Evolutionary conservation across 148 eudicot genomes (phyloP), one percentile per base, ranked within the genome.

Genomic region (Amaranthus hypochondriacus): DNA sequence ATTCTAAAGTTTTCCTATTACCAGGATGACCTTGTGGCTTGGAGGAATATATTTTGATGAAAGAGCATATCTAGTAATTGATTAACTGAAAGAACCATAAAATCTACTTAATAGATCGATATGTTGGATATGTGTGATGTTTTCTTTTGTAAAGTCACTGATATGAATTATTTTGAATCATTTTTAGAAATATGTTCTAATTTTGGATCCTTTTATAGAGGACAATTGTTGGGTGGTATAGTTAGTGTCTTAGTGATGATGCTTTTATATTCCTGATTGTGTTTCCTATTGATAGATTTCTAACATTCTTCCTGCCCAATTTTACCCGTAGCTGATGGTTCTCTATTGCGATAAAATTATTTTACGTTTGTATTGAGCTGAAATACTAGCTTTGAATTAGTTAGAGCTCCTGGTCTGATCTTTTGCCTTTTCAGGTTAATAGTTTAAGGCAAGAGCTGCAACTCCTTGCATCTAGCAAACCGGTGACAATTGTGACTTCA

Each of bases 381-480:
- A 61, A 62, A 44, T 66, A 50, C 13, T 28, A 28, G 56, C 15
- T 46, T 48, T 65, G 6, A 18, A 46, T 49, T 48, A 39, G 6
- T 53, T 48, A 5, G 44, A 66, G 46, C 55, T 65, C 39, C 8
- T 65, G 58, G 48, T 65, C 14, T 49, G 59, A 70, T 11, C 39
- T 28, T 28, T 28, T 28, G 39, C 2, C 62, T 76, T 74, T 79
- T 56, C 90, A 95, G 99, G 92, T 95, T 69, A 85, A 86, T 82
- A 90, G 81, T 83, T 61, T 95, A 53, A 88, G 95, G 73, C 83
- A 92, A 81, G 96, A 92, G 83, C 83, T 95, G 83, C 90, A 90
- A 73, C 88, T 90, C 49, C 80, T 92, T 85, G 81, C 88, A 28
- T 89, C 96, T 77, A 89, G 77, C 77, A 85, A 87, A 83, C 75